Evolutionary conservation across 1,284 basidiomycete species (phyloP).

Genomic region (Trichosporon asahii): DNA sequence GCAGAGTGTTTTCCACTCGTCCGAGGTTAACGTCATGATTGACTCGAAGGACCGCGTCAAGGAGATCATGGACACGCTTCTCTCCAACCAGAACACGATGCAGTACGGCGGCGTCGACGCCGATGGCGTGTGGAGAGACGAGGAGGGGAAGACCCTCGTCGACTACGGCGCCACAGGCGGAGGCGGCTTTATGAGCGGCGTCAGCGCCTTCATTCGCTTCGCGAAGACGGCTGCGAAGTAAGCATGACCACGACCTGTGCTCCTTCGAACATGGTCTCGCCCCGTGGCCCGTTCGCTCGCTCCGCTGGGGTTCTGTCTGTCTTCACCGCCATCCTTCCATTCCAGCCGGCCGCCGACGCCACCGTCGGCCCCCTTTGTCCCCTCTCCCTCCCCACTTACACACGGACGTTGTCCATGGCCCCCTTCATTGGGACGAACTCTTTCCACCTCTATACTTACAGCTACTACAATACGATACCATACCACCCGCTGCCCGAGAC

Average conservation of each 20-base stretch:
- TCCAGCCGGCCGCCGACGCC: neutral
- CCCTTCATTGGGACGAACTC: neutral
- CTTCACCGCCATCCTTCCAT: neutral
- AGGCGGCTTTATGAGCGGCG: constrained; percentile 42
- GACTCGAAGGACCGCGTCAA: constrained; percentile 61
- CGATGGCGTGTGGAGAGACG: constrained; percentile 68
- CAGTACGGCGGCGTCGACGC: constrained; percentile 62
- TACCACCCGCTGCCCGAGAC: neutral
- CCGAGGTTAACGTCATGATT: constrained; percentile 73
- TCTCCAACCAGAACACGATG: constrained; percentile 68
- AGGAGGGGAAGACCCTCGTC: constrained; percentile 54
- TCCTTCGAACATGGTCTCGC: neutral
- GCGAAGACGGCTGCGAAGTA: constrained; percentile 38
- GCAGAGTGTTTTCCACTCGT: constrained; percentile 75
- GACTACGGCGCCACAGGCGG: constrained; percentile 48
- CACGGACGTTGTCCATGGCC: neutral
- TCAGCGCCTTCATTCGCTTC: constrained; percentile 42
- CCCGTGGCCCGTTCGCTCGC: neutral
- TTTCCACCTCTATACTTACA: neutral
- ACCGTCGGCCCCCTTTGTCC: neutral
- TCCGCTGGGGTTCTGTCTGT: no score
- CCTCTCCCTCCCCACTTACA: neutral
- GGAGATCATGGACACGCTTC: constrained; percentile 63
- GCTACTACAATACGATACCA: neutral
- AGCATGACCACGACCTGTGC: neutral